These are phyloP conservation scores for Calophaca sinica DNA, from an alignment of 306 rosid species.

Conservation along the genomic window DNA sequence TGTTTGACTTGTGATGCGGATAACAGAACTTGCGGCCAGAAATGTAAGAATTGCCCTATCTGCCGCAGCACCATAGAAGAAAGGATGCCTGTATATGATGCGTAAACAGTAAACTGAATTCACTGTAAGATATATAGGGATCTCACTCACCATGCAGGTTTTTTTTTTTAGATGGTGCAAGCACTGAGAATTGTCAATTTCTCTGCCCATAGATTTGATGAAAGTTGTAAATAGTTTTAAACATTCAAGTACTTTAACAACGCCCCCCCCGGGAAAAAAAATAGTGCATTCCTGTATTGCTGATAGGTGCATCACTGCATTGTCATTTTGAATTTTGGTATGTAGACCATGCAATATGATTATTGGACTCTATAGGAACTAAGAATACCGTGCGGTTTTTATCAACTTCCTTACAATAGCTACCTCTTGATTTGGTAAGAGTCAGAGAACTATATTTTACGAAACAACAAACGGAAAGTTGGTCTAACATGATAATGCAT, in stretches of 20 bases:
- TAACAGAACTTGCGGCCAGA: conserved; percentile 80
- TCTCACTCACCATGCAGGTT: conserved; percentile 51
- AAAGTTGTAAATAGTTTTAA: conserved; percentile 48
- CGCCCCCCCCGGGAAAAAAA: too few species aligned
- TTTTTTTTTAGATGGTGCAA: conserved; percentile 60
- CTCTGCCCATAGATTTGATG: conserved; percentile 32
- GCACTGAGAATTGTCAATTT: conserved; percentile 45
- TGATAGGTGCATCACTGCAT: too few species aligned
- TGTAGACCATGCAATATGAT: neutral
- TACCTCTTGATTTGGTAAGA: neutral
- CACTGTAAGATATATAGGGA: conserved; percentile 43
- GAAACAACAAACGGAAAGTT: too few species aligned
- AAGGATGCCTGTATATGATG: conserved; percentile 71
- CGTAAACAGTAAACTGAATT: conserved; percentile 46
- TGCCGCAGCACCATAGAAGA: conserved; percentile 78
- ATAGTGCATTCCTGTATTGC: too few species aligned
- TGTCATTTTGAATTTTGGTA: neutral
- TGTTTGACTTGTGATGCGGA: conserved; percentile 17
- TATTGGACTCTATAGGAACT: neutral
- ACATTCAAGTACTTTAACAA: conserved; percentile 12
- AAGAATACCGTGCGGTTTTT: neutral
- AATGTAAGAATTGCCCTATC: conserved; percentile 82
- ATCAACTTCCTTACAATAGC: neutral
- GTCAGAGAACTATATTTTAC: too few species aligned
- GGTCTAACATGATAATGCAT: too few species aligned